Evolutionary conservation across 208 protist species (phyloP).

Genomic region (Acanthamoeba culbertsoni): DNA sequence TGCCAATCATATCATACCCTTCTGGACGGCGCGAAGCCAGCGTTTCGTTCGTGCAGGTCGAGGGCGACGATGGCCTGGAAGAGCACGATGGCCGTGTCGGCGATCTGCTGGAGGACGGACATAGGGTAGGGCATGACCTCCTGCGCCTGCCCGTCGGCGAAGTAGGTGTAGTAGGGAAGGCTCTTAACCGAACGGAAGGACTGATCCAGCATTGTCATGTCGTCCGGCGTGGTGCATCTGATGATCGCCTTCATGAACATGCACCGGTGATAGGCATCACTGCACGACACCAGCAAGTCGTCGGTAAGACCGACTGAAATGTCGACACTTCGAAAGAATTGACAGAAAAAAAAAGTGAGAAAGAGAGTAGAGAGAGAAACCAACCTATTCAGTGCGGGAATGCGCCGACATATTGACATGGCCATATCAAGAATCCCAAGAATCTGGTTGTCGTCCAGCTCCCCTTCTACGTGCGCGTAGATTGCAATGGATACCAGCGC

Average conservation of each 20-base stretch:
- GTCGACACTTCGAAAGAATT: too few species aligned
- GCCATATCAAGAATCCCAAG: background rate
- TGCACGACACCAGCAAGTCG: background rate
- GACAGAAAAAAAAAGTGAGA: too few species aligned
- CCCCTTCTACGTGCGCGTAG: slow-evolving; percentile 11
- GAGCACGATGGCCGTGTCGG: slow-evolving; percentile 33
- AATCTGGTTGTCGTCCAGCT: background rate
- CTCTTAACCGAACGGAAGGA: background rate
- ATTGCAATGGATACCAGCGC: slow-evolving; percentile 41
- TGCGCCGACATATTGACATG: background rate
- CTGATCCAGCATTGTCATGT: background rate
- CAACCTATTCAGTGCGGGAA: background rate
- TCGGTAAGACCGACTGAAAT: too few species aligned
- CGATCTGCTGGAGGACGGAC: background rate
- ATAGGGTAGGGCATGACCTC: slow-evolving; percentile 4
- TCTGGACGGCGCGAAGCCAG: too few species aligned
- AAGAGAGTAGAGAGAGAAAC: background rate
- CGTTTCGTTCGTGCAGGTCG: background rate
- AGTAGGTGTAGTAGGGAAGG: slow-evolving; percentile 55
- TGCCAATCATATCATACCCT: too few species aligned
- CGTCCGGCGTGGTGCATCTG: background rate
- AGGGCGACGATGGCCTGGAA: slow-evolving; percentile 48
- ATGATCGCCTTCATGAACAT: slow-evolving; percentile 56
- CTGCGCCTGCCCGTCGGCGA: background rate
- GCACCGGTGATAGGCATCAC: slow-evolving; percentile 48